Base-by-base conservation (phyloP, 1,139 yeast genomes). In the Diutina ranongensis region DNA sequence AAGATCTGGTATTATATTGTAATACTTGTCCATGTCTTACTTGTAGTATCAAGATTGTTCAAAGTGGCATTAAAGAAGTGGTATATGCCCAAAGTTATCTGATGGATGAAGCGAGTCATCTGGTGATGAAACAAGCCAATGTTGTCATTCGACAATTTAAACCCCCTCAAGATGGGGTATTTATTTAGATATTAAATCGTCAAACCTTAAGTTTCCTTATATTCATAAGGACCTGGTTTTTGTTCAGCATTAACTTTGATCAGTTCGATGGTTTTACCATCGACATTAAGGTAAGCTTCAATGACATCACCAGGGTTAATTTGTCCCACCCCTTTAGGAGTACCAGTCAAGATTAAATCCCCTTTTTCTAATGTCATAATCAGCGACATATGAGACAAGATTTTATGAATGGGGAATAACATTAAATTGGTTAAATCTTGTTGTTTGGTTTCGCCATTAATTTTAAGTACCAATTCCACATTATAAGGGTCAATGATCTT, bases 11-110 rank as follows among this genome's bases (percentile, higher is more conserved):
- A 0, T 64, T 92, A 48, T 92, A 92, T 62, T 94, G 98, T 63
- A 92, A 92, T 60, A 92, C 98, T 0, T 92, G 97, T 57, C 99
- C 99, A 0, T 94, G 99, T 59, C 68, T 92, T 50, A 94, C 98
- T 0, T 92, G 99, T 61, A 80, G 95, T 5, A 87, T 92, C 45
- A 92, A 92, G 63, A 89, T 92, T 46, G 95, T 88, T 9, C 99
- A 92, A 62, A 74, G 85, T 53, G 98, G 98, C 1, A 81, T 92
- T 45, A 71, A 69, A 31, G 96, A 89, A 60, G 97, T 92, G n/a
- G 95, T 92, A 3, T 92, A 88, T 58, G 86, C 95, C 2, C 94
- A 85, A 61, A 78, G 88, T 49, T 92, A 92, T 59, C 81, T 92
- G 45, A 92, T 92, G 97, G 98, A 92, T 58, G 74, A 67, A 10